These are phyloP conservation scores for Penicillium manginii DNA, from an alignment of 495 filamentous ascomycete genomes.

Conservation along the genomic window DNA sequence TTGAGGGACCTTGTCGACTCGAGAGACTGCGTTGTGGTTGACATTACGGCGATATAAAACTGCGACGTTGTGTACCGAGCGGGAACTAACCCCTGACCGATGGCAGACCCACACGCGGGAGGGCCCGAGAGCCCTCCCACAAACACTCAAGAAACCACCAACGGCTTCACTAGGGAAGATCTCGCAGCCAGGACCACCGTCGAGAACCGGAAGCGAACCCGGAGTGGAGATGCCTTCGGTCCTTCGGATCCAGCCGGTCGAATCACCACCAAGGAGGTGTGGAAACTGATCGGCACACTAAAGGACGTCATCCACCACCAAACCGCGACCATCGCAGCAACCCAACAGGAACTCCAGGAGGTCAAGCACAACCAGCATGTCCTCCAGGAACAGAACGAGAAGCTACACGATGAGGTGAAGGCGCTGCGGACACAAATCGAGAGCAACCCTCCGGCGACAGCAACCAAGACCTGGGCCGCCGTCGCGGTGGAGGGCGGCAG, in stretches of 20 bases:
- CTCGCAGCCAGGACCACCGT: constrained; percentile 6
- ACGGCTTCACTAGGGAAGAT: constrained; percentile 11
- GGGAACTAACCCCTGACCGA: constrained; percentile 16
- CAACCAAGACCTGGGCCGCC: constrained; percentile 15
- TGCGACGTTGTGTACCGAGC: constrained; percentile 7
- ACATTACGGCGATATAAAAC: too few species aligned
- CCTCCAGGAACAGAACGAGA: constrained; percentile 14
- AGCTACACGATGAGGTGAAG: constrained; percentile 22
- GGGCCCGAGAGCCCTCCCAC: constrained; percentile 14
- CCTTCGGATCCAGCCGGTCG: too few species aligned
- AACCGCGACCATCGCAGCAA: neutral
- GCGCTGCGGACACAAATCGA: constrained; percentile 16
- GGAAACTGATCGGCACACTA: neutral
- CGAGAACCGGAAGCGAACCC: neutral
- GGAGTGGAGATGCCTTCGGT: neutral
- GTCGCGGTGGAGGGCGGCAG: constrained; percentile 5
- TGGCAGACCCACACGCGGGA: constrained; percentile 22
- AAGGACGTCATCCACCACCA: neutral
- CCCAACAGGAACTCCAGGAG: neutral
- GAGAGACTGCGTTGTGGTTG: too few species aligned
- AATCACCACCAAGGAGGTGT: neutral
- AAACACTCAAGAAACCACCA: constrained; percentile 18
- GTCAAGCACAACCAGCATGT: neutral
- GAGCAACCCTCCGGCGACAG: neutral
- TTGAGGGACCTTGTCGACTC: too few species aligned